phyloP scores from a whole-genome alignment of 768 basidiomycete genomes.

The Myochromella boudieri region DNA sequence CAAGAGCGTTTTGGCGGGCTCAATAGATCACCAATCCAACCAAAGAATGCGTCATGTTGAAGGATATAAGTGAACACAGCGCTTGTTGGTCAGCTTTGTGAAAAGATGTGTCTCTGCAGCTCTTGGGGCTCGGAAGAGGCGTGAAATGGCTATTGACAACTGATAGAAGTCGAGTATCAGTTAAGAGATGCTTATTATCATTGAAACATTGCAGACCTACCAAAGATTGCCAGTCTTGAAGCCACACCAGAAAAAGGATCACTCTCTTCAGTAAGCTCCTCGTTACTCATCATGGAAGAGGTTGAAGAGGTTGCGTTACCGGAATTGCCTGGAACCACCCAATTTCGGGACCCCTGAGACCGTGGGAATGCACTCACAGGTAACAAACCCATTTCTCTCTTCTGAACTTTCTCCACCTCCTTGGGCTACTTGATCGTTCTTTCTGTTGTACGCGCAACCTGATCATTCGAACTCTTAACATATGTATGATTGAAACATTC shows the following conservation, averaged over 20 bases:
- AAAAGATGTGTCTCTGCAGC: constrained; percentile 55
- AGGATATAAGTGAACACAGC: constrained; percentile 71
- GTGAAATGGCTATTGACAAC: constrained; percentile 77
- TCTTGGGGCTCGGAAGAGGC: constrained; percentile 61
- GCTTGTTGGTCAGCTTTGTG: constrained; percentile 85
- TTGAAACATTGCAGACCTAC: constrained; percentile 43
- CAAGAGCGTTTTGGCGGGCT: constrained; percentile 73
- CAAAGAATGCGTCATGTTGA: constrained; percentile 75
- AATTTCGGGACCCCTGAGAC: too few relatives aligned
- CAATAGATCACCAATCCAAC: constrained; percentile 76
- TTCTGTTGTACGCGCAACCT: too few relatives aligned
- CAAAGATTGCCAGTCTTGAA: constrained; percentile 82
- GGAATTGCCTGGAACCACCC: too few relatives aligned
- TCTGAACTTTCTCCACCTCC: too few relatives aligned
- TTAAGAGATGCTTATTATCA: constrained; percentile 1
- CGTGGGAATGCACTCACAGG: too few relatives aligned
- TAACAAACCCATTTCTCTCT: too few relatives aligned
- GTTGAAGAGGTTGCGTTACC: too few relatives aligned
- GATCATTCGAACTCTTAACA: too few relatives aligned
- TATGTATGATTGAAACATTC: too few relatives aligned
- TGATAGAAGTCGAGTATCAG: constrained; percentile 28
- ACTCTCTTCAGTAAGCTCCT: constrained; percentile 7
- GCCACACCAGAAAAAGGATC: constrained; percentile 75
- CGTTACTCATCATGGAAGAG: constrained; percentile 6
- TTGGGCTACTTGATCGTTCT: too few relatives aligned